Percentiles rank a stretch among this genome's conserved stretches.
These are phyloP conservation scores for Penicillium coffeae DNA, from an alignment of 495 filamentous ascomycete genomes.

Conservation along the genomic window DNA sequence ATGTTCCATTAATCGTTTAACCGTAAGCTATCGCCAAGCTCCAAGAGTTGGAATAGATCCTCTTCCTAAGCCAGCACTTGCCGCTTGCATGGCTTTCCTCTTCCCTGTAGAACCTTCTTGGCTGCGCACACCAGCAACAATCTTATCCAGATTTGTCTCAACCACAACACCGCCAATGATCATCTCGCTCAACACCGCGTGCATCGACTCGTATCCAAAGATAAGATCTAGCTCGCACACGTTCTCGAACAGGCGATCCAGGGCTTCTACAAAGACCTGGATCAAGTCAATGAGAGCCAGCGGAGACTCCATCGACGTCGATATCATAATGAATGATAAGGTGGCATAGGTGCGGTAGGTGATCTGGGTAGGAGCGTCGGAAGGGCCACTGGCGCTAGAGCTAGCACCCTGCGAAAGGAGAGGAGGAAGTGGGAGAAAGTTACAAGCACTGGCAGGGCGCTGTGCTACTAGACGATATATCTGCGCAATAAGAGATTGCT, in stretches of 20 bases:
- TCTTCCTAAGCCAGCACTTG: conserved; percentile 36
- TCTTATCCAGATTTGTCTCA: conserved; percentile 83
- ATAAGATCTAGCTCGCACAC: conserved; percentile 98
- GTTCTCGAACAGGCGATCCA: conserved; percentile 94
- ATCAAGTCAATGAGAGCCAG: conserved; percentile 94
- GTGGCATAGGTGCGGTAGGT: conserved; percentile 99
- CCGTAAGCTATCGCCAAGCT: conserved; percentile 36
- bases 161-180: conserved; percentile 94
- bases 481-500: conserved; percentile 93
- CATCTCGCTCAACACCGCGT: conserved; percentile 89
- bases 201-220: conserved; percentile 97
- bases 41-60: conserved; percentile 37
- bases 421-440: conserved; percentile 84
- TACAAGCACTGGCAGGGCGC: conserved; percentile 83
- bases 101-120: conserved; percentile 80
- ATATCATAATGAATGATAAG: conserved; percentile 97
- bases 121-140: conserved; percentile 76
- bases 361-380: conserved; percentile 88
- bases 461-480: conserved; percentile 96
- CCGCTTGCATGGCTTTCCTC: conserved; percentile 50
- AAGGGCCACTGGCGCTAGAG: conserved; percentile 56
- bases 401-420: conserved; percentile 62
- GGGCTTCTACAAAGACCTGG: conserved; percentile 93
- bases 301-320: conserved; percentile 93
- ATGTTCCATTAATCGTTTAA: not conserved